phyloP scores from a whole-genome alignment of 2,329 filamentous ascomycete genomes.

The Lachnellula occidentalis region DNA sequence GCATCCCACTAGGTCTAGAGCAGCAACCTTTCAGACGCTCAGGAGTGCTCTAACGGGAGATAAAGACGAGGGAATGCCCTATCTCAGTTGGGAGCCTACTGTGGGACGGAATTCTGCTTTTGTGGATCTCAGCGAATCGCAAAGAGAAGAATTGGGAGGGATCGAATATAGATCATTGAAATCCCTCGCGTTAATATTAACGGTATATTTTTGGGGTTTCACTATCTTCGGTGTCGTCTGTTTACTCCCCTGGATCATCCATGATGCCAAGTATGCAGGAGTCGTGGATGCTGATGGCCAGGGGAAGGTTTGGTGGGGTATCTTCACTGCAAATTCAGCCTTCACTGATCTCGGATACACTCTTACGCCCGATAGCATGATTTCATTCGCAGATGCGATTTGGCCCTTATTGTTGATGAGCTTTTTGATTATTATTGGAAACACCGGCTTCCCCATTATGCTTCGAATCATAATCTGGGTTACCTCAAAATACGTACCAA shows the following conservation, averaged over 20 bases:
- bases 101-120: constrained; percentile 92
- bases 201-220: constrained; percentile 78
- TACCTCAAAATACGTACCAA: constrained; percentile 59
- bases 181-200: constrained; percentile 71
- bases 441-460: constrained; percentile 94
- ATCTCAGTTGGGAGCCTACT: constrained; percentile 90
- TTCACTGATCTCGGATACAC: constrained; percentile 97
- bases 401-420: constrained; percentile 72
- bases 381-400: constrained; percentile 72
- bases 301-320: constrained; percentile 78
- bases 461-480: constrained; percentile 90
- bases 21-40: constrained; percentile 52
- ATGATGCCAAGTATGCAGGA: constrained; percentile 54
- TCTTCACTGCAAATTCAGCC: constrained; percentile 81
- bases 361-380: constrained; percentile 89
- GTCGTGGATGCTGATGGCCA: constrained; percentile 59
- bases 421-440: constrained; percentile 89
- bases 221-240: constrained; percentile 70
- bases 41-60: constrained; percentile 37
- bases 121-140: constrained; percentile 78
- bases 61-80: constrained; percentile 66
- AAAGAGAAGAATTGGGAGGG: constrained; percentile 89
- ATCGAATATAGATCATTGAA: constrained; percentile 95
- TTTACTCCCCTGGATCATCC: constrained; percentile 74
- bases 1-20: constrained; percentile 7